Conservation (phyloP, 2,329 filamentous ascomycete genomes). For the Chrysoporthe cubensis region DNA sequence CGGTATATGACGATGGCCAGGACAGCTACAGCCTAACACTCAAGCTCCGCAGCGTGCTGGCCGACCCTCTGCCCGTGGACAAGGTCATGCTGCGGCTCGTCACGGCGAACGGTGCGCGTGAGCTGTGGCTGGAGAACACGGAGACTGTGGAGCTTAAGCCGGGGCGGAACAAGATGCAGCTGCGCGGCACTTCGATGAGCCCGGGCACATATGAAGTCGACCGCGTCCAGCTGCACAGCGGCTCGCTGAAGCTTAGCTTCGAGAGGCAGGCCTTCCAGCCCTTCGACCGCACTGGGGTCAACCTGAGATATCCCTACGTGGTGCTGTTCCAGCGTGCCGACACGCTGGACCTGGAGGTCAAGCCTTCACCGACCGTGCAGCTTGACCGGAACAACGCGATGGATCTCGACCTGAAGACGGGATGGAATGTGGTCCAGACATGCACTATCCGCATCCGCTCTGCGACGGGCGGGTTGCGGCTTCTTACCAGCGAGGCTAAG, state of each 20-base stretch:
- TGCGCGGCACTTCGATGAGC: slow-evolving; percentile 58
- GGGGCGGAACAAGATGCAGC: slow-evolving; percentile 53
- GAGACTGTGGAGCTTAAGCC: slow-evolving; percentile 53
- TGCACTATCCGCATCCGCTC: slow-evolving; percentile 66
- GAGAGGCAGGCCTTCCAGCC: slow-evolving; percentile 61
- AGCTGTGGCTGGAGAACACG: slow-evolving; percentile 47
- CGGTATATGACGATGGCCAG: slow-evolving; percentile 69
- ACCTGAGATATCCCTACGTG: slow-evolving; percentile 65
- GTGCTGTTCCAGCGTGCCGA: slow-evolving; percentile 73
- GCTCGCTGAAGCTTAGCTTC: slow-evolving; percentile 67
- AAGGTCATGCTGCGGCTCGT: slow-evolving; percentile 67
- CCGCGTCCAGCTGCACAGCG: slow-evolving; percentile 66
- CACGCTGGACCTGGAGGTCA: slow-evolving; percentile 70
- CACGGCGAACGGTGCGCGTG: slow-evolving; percentile 60
- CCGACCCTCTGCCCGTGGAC: slow-evolving; percentile 70
- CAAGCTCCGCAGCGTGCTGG: slow-evolving; percentile 71
- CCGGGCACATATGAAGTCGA: slow-evolving; percentile 78
- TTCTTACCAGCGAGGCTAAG: slow-evolving; percentile 64
- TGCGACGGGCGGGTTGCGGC: slow-evolving; percentile 67
- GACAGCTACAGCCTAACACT: slow-evolving; percentile 78
- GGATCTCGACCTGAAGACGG: slow-evolving; percentile 72
- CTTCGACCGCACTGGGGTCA: slow-evolving; percentile 48
- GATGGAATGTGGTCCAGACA: slow-evolving; percentile 69
- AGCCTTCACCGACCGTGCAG: slow-evolving; percentile 71
- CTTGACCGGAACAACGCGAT: slow-evolving; percentile 79